Conservation (phyloP, 1,284 basidiomycete genomes). For the Phellinidium pouzarii region DNA sequence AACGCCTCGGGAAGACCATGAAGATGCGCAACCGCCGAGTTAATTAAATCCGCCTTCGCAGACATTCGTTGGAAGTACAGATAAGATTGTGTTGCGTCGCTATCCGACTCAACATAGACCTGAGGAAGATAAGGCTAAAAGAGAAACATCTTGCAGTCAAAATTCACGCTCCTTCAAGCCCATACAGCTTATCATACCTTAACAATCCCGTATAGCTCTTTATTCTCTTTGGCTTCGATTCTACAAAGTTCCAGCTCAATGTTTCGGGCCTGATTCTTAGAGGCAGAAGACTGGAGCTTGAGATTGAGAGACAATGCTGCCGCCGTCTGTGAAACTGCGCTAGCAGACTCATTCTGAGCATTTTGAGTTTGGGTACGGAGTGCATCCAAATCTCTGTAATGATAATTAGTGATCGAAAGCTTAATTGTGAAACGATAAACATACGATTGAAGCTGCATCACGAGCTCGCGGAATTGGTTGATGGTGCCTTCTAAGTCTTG, state of each 20-base stretch:
- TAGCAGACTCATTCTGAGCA: constrained; percentile 75
- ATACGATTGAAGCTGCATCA: constrained; percentile 74
- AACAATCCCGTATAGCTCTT: constrained; percentile 67
- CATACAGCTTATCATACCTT: constrained; percentile 37
- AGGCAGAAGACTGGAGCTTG: constrained; percentile 83
- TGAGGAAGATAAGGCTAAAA: constrained; percentile 77
- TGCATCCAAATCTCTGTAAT: constrained; percentile 71
- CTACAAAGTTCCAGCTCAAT: constrained; percentile 84
- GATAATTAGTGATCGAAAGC: not conserved
- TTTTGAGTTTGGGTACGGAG: constrained; percentile 80
- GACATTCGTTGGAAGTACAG: constrained; percentile 87
- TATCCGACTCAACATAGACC: constrained; percentile 79
- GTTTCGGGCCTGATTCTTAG: constrained; percentile 82
- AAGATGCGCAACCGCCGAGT: constrained; percentile 69
- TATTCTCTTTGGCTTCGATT: constrained; percentile 76
- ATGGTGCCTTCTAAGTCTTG: constrained; percentile 86
- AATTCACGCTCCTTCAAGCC: too few species aligned
- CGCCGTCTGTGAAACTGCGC: constrained; percentile 67
- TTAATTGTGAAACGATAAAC: constrained; percentile 20
- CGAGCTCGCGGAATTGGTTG: constrained; percentile 85
- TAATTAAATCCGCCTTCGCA: constrained; percentile 81
- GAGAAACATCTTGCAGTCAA: not conserved
- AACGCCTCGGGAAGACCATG: constrained; percentile 81
- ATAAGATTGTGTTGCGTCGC: constrained; percentile 80
- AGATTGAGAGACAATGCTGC: constrained; percentile 88